phyloP scores from a whole-genome alignment of 1,284 basidiomycete species.

The Vanrija pseudolonga region DNA sequence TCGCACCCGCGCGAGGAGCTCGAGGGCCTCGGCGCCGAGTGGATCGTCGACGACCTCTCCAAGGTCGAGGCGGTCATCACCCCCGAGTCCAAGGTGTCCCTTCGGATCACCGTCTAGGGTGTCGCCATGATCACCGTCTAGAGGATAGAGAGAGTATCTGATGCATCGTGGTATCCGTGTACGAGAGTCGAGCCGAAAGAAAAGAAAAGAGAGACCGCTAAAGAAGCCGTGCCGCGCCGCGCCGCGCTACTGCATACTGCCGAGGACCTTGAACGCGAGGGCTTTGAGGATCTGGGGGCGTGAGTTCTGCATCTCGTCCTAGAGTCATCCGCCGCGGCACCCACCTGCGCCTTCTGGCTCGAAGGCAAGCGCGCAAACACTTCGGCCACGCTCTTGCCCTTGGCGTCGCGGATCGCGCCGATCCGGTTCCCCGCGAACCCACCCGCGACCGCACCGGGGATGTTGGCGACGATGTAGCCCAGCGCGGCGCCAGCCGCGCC shows the following conservation, averaged over 20 bases:
- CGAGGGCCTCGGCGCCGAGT: slow-evolving; percentile 46
- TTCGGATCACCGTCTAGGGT: slow-evolving; percentile 20
- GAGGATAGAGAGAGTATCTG: not conserved
- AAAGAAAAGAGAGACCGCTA: not conserved
- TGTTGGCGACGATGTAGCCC: slow-evolving; percentile 82
- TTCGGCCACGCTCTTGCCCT: slow-evolving; percentile 83
- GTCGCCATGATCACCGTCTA: slow-evolving; percentile 21
- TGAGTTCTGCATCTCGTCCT: no score
- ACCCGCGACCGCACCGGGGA: slow-evolving; percentile 63
- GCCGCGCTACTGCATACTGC: slow-evolving; percentile 45
- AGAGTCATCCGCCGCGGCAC: slow-evolving; percentile 22
- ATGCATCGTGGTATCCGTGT: not conserved
- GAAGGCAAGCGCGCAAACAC: slow-evolving; percentile 81
- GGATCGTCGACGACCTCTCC: slow-evolving; percentile 48
- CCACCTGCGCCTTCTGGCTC: slow-evolving; percentile 80
- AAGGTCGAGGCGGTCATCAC: slow-evolving; percentile 4
- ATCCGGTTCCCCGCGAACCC: slow-evolving; percentile 76
- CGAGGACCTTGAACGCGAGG: slow-evolving; percentile 83
- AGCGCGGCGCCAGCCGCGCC: slow-evolving; percentile 60
- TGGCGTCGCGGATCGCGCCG: slow-evolving; percentile 84
- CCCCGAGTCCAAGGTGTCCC: slow-evolving; percentile 4
- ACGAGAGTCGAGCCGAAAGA: not conserved
- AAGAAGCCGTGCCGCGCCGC: no score
- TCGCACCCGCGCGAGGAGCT: slow-evolving; percentile 65
- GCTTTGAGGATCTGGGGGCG: slow-evolving; percentile 70